Conservation (phyloP, 768 basidiomycete species). For the Mycena rebaudengoi region DNA sequence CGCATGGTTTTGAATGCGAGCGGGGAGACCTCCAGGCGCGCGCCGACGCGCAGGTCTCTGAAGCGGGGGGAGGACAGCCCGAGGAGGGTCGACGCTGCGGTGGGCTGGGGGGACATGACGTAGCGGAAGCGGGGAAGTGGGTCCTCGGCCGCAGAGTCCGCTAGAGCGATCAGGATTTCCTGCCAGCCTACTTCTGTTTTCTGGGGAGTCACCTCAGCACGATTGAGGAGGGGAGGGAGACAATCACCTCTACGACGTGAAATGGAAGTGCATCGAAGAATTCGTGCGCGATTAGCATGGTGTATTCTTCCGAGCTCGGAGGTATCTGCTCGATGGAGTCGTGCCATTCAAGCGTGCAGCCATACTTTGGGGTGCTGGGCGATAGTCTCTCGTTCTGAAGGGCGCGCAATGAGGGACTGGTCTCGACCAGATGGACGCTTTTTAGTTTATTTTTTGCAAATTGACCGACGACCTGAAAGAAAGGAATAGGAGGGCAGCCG, state of each 20-base stretch:
- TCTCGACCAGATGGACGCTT: constrained; percentile 83
- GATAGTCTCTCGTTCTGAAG: constrained; percentile 66
- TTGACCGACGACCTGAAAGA: constrained; percentile 58
- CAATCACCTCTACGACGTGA: constrained; percentile 82
- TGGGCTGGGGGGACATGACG: constrained; percentile 69
- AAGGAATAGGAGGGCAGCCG: neutral
- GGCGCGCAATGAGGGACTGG: constrained; percentile 69
- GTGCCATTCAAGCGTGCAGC: constrained; percentile 71
- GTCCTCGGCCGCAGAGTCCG: constrained; percentile 23
- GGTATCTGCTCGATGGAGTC: constrained; percentile 75
- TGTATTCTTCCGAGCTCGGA: constrained; percentile 61
- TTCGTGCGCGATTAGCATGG: constrained; percentile 93
- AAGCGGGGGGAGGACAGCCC: constrained; percentile 77
- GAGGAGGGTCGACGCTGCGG: constrained; percentile 61
- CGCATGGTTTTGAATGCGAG: constrained; percentile 74
- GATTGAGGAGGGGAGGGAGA: neutral
- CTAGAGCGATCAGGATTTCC: constrained; percentile 79
- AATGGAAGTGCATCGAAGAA: constrained; percentile 98
- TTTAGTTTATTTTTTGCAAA: constrained; percentile 51
- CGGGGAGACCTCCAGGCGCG: constrained; percentile 84
- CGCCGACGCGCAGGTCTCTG: constrained; percentile 68
- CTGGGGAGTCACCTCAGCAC: constrained; percentile 46
- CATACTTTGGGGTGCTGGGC: constrained; percentile 35
- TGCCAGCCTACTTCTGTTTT: constrained; percentile 85
- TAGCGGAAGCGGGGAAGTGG: constrained; percentile 58